Conservation (phyloP, 83 land plant genomes). For the Picea engelmannii region DNA sequence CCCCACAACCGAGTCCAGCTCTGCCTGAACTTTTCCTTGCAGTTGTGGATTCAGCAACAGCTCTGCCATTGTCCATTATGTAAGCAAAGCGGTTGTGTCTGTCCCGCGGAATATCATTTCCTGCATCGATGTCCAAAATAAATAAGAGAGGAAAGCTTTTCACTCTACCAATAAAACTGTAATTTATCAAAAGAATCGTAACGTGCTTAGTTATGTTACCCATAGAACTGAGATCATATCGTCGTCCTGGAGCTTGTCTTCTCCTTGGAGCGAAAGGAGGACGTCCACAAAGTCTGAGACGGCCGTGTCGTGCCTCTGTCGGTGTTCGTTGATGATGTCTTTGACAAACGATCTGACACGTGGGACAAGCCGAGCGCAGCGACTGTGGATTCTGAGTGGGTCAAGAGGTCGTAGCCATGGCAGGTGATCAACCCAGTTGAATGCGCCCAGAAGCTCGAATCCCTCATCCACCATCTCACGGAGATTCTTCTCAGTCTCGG, state of each 20-base stretch:
- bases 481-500: conserved; percentile 40
- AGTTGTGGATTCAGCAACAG: not conserved
- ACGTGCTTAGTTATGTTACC: not conserved
- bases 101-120: no score
- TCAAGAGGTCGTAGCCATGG: conserved; percentile 29
- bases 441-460: no score
- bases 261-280: conserved; percentile 16
- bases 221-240: no score
- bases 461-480: conserved; percentile 24
- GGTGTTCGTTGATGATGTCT: conserved; percentile 34
- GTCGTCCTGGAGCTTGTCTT: no score
- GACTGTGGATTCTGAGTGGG: no score
- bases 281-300: conserved; percentile 41
- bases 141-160: no score
- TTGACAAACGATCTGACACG: conserved; percentile 31
- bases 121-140: no score
- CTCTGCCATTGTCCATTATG: no score
- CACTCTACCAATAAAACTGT: no score
- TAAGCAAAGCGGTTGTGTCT: no score
- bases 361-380: conserved; percentile 17
- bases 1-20: not conserved
- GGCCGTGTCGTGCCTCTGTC: conserved; percentile 9
- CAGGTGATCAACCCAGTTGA: conserved; percentile 7
- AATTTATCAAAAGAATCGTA: no score
- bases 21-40: not conserved